Conservation (phyloP, 2,329 filamentous ascomycete species). For the Fusarium sp. region DNA sequence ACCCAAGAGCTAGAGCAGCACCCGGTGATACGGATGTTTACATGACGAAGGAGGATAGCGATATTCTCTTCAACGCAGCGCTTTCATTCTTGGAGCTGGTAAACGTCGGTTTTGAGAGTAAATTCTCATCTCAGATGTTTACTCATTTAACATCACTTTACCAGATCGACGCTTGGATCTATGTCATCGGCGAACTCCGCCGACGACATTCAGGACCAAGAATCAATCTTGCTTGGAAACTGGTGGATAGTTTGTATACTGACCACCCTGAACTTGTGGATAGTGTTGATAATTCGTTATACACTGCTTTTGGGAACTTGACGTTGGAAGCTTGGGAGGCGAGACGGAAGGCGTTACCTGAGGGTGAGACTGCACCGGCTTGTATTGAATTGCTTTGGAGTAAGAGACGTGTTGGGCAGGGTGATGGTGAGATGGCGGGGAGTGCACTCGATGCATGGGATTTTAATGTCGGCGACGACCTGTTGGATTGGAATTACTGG, state of each 20-base stretch:
- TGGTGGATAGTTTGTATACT: conserved; percentile 39
- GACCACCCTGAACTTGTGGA: conserved; percentile 32
- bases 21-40: not conserved
- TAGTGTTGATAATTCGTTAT: not conserved
- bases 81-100: conserved; percentile 39
- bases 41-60: conserved; percentile 32
- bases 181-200: conserved; percentile 45
- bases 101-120: conserved; percentile 32
- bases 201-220: conserved; percentile 15
- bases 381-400: conserved; percentile 21
- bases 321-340: conserved; percentile 38
- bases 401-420: not conserved
- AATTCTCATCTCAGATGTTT: conserved; percentile 43
- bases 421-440: rapidly evolving
- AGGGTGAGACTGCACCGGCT: not conserved
- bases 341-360: not conserved
- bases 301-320: conserved; percentile 17
- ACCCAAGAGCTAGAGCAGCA: conserved; percentile 34
- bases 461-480: not conserved
- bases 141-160: conserved; percentile 40
- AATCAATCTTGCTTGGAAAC: conserved; percentile 40
- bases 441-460: conserved; percentile 1
- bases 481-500: conserved; percentile 37
- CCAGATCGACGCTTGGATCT: conserved; percentile 46
- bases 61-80: conserved; percentile 39